Evolutionary conservation across 2,329 filamentous ascomycete genomes (phyloP).

Genomic region (Ambrosiella xylebori): DNA sequence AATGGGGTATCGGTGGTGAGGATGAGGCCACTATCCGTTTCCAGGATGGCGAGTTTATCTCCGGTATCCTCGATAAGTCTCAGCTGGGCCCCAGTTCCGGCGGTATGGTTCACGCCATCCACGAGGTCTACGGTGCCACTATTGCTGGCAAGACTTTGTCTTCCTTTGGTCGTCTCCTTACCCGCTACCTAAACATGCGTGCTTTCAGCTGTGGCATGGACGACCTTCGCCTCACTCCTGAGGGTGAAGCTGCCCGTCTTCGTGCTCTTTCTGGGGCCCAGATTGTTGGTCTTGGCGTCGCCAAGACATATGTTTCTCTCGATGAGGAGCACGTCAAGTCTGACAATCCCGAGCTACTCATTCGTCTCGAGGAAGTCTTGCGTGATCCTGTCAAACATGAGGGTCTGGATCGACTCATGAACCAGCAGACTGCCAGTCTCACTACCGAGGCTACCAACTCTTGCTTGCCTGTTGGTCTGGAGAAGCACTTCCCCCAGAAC

Average conservation of each 20-base stretch:
- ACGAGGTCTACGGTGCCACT: constrained; percentile 82
- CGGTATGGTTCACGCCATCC: constrained; percentile 78
- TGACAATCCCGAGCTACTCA: constrained; percentile 25
- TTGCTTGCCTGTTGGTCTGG: constrained; percentile 66
- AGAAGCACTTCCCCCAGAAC: constrained; percentile 87
- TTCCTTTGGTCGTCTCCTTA: constrained; percentile 75
- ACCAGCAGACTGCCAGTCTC: constrained; percentile 48
- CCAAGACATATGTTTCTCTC: constrained; percentile 75
- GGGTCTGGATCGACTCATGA: constrained; percentile 77
- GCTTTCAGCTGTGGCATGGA: constrained; percentile 97
- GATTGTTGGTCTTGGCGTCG: constrained; percentile 58
- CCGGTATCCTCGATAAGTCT: constrained; percentile 86
- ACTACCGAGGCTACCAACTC: constrained; percentile 62
- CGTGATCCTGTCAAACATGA: constrained; percentile 83
- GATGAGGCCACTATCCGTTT: constrained; percentile 75
- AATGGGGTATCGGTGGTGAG: constrained; percentile 52
- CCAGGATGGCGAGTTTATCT: constrained; percentile 71
- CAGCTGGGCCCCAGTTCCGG: constrained; percentile 79
- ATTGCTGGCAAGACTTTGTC: constrained; percentile 76
- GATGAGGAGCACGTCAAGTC: constrained; percentile 44
- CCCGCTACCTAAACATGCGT: constrained; percentile 77
- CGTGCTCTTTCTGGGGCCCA: constrained; percentile 51
- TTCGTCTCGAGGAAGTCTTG: constrained; percentile 69
- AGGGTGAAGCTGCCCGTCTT: constrained; percentile 57
- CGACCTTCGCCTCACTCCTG: constrained; percentile 67